Percentiles rank a stretch among this genome's conserved stretches.
phyloP scores from a whole-genome alignment of 2,329 filamentous ascomycete genomes.

The Tolypocladium ovalisporum region DNA sequence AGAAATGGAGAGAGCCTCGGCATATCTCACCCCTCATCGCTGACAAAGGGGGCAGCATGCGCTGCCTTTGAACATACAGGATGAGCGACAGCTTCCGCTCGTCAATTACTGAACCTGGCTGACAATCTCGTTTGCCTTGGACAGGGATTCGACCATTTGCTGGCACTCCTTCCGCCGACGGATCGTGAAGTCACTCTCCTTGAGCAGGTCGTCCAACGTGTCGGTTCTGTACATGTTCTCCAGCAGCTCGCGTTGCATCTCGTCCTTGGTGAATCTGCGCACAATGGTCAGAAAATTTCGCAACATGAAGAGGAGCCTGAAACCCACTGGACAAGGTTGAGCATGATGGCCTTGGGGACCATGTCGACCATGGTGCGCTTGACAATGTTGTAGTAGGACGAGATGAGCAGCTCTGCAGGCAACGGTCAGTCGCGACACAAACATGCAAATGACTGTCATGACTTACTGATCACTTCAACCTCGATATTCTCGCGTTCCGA shows the following conservation, averaged over 20 bases:
- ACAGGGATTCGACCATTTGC: slow-evolving; percentile 94
- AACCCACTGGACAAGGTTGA: slow-evolving; percentile 86
- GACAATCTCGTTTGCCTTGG: slow-evolving; percentile 90
- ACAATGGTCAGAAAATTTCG: slow-evolving; percentile 9
- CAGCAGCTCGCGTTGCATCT: slow-evolving; percentile 94
- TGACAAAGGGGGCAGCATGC: not conserved
- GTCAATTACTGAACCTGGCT: slow-evolving; percentile 56
- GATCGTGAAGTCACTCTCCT: slow-evolving; percentile 96
- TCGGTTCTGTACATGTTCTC: slow-evolving; percentile 95
- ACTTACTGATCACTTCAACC: slow-evolving; percentile 94
- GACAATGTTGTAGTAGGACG: slow-evolving; percentile 96
- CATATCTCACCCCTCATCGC: not conserved
- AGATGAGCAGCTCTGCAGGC: slow-evolving; percentile 73
- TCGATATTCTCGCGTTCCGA: slow-evolving; percentile 92
- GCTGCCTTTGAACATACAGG: not conserved
- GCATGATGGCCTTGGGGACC: slow-evolving; percentile 99
- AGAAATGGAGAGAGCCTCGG: slow-evolving; percentile 7
- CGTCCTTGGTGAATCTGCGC: slow-evolving; percentile 79
- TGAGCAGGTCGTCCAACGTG: slow-evolving; percentile 85
- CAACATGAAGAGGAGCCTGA: not conserved
- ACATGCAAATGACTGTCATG: not conserved
- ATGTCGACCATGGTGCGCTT: slow-evolving; percentile 99
- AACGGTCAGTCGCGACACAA: slow-evolving; percentile 5
- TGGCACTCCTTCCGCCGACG: slow-evolving; percentile 94
- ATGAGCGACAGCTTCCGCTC: not conserved